Evolutionary conservation across 352 stramenopile genomes (phyloP).

Genomic region (Pythium sp.): DNA sequence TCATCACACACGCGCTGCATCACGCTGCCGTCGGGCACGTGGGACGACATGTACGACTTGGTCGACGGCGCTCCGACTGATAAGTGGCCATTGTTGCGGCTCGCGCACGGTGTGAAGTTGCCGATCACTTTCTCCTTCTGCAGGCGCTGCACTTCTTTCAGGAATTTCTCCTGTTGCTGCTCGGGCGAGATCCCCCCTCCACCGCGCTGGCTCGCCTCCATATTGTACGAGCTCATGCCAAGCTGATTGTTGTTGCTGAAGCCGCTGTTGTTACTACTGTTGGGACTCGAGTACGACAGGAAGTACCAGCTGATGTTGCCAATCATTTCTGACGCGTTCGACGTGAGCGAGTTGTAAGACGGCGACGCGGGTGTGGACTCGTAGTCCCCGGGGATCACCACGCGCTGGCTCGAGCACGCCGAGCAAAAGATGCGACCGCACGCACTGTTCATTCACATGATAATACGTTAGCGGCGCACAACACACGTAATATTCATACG

Average conservation of each 20-base stretch:
- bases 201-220: conserved; percentile 28
- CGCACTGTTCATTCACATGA: conserved; percentile 26
- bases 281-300: conserved; percentile 51
- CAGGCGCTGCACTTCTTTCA: conserved; percentile 71
- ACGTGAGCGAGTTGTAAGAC: conserved; percentile 58
- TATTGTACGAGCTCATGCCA: conserved; percentile 15
- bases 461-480: not conserved
- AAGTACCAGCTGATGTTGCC: conserved; percentile 85
- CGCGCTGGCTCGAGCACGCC: conserved; percentile 73
- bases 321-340: conserved; percentile 75
- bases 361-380: conserved; percentile 68
- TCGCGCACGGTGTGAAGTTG: conserved; percentile 70
- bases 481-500: not conserved
- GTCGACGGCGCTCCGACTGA: conserved; percentile 20
- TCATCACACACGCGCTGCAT: conserved; percentile 83
- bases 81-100: conserved; percentile 22
- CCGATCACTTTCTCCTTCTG: conserved; percentile 60
- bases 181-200: conserved; percentile 25
- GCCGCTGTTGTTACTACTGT: conserved; percentile 5
- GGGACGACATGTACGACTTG: conserved; percentile 36
- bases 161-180: conserved; percentile 55
- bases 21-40: conserved; percentile 65
- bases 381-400: conserved; percentile 80
- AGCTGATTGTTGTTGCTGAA: conserved; percentile 1
- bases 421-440: conserved; percentile 84